Evolutionary conservation across 2,329 filamentous ascomycete genomes (phyloP).

Genomic region (Atkinsonella texensis): DNA sequence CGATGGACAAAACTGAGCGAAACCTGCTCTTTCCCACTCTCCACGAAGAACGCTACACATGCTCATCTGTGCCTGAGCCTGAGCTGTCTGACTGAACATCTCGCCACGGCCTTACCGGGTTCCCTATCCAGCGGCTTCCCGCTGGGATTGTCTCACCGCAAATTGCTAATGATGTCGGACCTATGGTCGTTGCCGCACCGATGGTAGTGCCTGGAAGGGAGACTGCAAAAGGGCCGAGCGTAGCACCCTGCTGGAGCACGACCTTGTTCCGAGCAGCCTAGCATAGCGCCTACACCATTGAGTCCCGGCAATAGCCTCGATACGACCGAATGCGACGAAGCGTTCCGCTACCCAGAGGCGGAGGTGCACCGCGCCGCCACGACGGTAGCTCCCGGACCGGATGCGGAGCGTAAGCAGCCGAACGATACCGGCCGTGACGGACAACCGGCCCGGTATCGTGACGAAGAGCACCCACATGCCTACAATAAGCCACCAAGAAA

Average conservation of each 20-base stretch:
- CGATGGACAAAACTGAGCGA: background rate
- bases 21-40: background rate
- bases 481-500: slow-evolving; percentile 8
- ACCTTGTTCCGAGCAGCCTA: slow-evolving; percentile 9
- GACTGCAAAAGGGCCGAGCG: slow-evolving; percentile 9
- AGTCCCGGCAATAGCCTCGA: slow-evolving; percentile 8
- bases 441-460: slow-evolving; percentile 7
- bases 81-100: background rate
- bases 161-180: slow-evolving; percentile 10
- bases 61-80: background rate
- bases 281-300: slow-evolving; percentile 9
- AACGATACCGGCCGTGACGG: slow-evolving; percentile 3
- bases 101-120: slow-evolving; percentile 10
- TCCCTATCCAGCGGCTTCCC: slow-evolving; percentile 11
- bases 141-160: slow-evolving; percentile 10
- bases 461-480: slow-evolving; percentile 7
- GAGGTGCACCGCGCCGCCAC: slow-evolving; percentile 9
- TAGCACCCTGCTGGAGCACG: slow-evolving; percentile 8
- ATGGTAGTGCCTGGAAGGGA: slow-evolving; percentile 10
- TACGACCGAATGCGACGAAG: slow-evolving; percentile 3
- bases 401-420: slow-evolving; percentile 7
- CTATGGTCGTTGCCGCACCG: slow-evolving; percentile 8
- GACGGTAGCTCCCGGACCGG: slow-evolving; percentile 7
- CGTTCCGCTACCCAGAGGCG: slow-evolving; percentile 10
- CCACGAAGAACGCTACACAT: background rate